Base-by-base conservation (phyloP, 768 basidiomycete species). In the Leccinum subgranulosum region DNA sequence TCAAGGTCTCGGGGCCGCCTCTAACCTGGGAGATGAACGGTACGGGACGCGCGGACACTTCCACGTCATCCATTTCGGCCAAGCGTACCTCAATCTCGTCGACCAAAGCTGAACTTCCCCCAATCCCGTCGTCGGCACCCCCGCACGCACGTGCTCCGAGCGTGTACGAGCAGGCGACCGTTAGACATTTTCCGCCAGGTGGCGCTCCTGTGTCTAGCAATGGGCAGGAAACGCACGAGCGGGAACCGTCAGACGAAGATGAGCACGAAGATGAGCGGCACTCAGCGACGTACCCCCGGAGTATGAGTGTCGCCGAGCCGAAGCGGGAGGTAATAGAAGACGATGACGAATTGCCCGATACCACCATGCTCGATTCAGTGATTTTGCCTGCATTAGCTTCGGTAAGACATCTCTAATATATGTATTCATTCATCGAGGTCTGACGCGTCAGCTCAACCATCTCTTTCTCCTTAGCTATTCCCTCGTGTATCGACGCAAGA, bases 351-450 rank as follows among this genome's bases (percentile, higher is more conserved):
- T 55, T 89, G 45, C 84, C 88, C 5, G 90, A 92, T 68, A 89
- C 89, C 27, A 87, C 90, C n/a, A 96, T 27, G 27, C 78, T 98
- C 36, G 94, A 97, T 66, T 93, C 93, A 3, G 96, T 99, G 29
- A 87, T 98, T 52, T 75, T 98, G 28, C 97, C 97, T 23, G 94
- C 94, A n/a, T 87, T 98, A 65, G 92, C 94, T 46, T 95, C 92
- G 60, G 96, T 98, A 64, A 73, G 88, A 39, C 9, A 9, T 15
- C 76, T 4, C 1, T 21, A 19, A 31, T 31, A 31, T 12, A 36
- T 34, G 50, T 53, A 12, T n/a, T 55, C 45, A 15, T 23, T 29
- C 56, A 39, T 43, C n/a, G 27, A 23, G 23, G 34, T 45, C n/a
- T n/a, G n/a, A n/a, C 53, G 28, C 54, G 41, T 56, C 60, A 51